Evolutionary conservation across 2,329 filamentous ascomycete genomes (phyloP), one percentile per base, ranked within the genome.

Genomic region (Sarocladium oryzae): DNA sequence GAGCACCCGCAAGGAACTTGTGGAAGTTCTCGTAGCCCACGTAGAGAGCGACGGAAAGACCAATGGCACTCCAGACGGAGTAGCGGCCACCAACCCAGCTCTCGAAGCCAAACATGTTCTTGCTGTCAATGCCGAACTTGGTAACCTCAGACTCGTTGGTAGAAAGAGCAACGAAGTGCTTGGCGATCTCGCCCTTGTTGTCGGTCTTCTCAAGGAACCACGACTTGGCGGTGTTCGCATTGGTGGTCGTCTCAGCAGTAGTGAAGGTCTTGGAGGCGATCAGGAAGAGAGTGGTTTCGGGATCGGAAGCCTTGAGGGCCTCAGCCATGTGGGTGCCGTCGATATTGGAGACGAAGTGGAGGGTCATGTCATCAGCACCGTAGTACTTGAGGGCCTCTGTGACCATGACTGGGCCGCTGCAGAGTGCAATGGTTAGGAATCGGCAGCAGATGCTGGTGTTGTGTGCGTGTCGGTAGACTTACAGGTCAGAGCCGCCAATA

Each of bases 21-120:
- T 93, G 83, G 79, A 97, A 99, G 81, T 96, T 96, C 68, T 97
- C 91, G 70, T 79, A 99, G 67, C 93, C 93, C 67, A 99, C 87
- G 77, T 96, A 96, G 58, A 99, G 79, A 60, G 86, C 86, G 53
- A 99, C 91, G 57, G 89, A 96, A 56, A 99, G 77, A 61, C 93
- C 93, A 65, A 99, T 99, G 69, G 93, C 93, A 60, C 90, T 96
- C 93, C 93, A 99, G 59, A 99, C 93, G 54, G 90, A 96, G 82
- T 99, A 99, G 54, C 93, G 88, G 53, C 93, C 93, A 68, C 93
- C 93, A 50, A 97, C 92, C 93, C 93, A 99, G 73, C 88, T 95
- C 72, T 92, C 91, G 68, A 99, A 99, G 62, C 90, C 91, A 66
- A 99, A 99, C 93, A 99, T 99, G 81, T 97, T 99, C 81, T 92